These are phyloP conservation scores for Sugiyamaella americana DNA, from an alignment of 805 yeast species.

Conservation along the genomic window DNA sequence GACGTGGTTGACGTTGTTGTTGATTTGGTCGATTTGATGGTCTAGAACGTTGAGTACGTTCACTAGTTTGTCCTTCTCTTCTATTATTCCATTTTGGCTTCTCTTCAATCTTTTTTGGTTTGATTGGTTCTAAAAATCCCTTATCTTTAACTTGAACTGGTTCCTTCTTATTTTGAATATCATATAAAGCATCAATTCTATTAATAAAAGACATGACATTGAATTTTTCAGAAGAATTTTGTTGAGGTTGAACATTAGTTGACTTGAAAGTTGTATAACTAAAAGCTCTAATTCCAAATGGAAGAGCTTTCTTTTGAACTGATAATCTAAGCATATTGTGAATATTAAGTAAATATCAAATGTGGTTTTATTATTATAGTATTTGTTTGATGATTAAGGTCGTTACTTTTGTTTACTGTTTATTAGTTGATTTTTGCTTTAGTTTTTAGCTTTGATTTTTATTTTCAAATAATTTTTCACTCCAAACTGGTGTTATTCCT, in stretches of 20 bases:
- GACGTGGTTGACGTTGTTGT: neutral
- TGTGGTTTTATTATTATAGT: no score
- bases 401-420: no score
- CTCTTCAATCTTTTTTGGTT: neutral
- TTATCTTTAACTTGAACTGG: constrained; percentile 5
- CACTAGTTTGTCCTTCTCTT: neutral
- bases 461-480: no score
- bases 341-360: no score
- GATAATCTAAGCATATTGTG: neutral
- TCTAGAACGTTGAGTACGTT: neutral
- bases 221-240: constrained; percentile 2
- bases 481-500: no score
- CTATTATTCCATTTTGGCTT: neutral
- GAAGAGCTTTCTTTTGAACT: neutral
- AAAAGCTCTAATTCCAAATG: neutral
- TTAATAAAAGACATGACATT: constrained; percentile 17
- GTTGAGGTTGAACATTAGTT: neutral
- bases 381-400: no score
- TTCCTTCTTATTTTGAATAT: constrained; percentile 7
- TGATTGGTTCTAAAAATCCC: neutral
- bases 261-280: no score
- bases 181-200: constrained; percentile 17
- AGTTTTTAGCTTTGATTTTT: no score
- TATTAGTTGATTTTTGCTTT: no score
- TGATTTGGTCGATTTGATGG: neutral